Base-by-base conservation (phyloP, 306 rosid genomes). In the Quercus aquifolioides region DNA sequence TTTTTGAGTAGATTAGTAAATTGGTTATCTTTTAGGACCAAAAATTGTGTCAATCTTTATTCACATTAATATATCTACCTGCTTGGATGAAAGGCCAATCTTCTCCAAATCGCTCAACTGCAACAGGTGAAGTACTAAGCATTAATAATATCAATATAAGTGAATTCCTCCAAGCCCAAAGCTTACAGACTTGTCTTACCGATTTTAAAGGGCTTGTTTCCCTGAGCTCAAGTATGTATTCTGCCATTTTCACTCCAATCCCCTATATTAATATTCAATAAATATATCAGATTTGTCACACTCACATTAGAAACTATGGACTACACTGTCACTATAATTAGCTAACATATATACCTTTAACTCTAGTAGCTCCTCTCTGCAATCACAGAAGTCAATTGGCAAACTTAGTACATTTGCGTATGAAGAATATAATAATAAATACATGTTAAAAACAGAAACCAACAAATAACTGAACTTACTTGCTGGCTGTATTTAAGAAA, bases 101-200 rank as follows among this genome's bases (percentile, higher is more conserved):
- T 92, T 94, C 92, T 91, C 93, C 95, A 94, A 79, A 79, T 94
- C 97, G 69, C 65, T 76, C 73, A 94, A 88, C 99, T 94, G 87
- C 75, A 89, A 82, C 76, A 73, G 69, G 25, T 6, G 84, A 81
- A 74, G 59, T 38, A n/a, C 11, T 56, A 11, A 74, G 70, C 26
- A 77, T 81, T 67, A 33, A 2, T 33, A 77, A 28, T 38, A 78
- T 56, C 46, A 46, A 80, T 46, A 38, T 55, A 80, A 51, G 25
- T 65, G 30, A 14, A 54, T 8, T 51, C 30, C 64, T 51, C 30
- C 64, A 28, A 49, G 54, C 26, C 10, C 54, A 46, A 35, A 52
- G 31, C 63, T 77, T 28, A 4, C 3, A 79, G 19, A 15, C 56
- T 46, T 60, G 63, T 86, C 99, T 84, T 79, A 95, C 98, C 72